phyloP scores from a whole-genome alignment of 2,329 filamentous ascomycete genomes.

The Ambrosiella xylebori region DNA sequence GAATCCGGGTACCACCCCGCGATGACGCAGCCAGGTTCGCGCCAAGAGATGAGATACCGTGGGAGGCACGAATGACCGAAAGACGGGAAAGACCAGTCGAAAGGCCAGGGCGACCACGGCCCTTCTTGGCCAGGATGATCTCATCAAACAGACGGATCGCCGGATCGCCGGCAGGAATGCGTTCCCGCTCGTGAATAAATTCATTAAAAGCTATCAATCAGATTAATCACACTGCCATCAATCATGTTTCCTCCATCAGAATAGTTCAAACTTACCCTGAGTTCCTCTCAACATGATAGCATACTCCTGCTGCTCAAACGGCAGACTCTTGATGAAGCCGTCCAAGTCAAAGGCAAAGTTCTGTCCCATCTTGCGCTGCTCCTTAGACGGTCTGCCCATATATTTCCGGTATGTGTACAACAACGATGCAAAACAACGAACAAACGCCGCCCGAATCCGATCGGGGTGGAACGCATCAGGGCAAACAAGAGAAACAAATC shows the following conservation, averaged over 20 bases:
- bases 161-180: constrained; percentile 41
- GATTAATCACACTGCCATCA: not conserved
- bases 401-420: constrained; percentile 50
- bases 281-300: constrained; percentile 47
- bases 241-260: constrained; percentile 11
- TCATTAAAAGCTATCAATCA: constrained; percentile 43
- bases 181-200: constrained; percentile 70
- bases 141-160: constrained; percentile 66
- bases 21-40: constrained; percentile 12
- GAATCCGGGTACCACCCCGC: constrained; percentile 23
- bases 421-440: constrained; percentile 47
- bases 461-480: constrained; percentile 44
- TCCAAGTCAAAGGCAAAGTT: constrained; percentile 48
- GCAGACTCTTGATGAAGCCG: constrained; percentile 46
- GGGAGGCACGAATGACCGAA: constrained; percentile 39
- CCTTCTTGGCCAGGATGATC: constrained; percentile 63
- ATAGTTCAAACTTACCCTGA: constrained; percentile 32
- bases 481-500: constrained; percentile 46
- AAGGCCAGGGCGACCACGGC: constrained; percentile 46
- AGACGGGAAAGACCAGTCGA: constrained; percentile 46
- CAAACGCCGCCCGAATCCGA: constrained; percentile 45
- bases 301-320: constrained; percentile 49
- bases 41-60: constrained; percentile 23
- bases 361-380: constrained; percentile 43
- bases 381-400: constrained; percentile 39